A percentile compares a stretch with the other conserved stretches of the same genome.
phyloP scores from a whole-genome alignment of 2,329 filamentous ascomycete species.

The Alternaria arbusti region DNA sequence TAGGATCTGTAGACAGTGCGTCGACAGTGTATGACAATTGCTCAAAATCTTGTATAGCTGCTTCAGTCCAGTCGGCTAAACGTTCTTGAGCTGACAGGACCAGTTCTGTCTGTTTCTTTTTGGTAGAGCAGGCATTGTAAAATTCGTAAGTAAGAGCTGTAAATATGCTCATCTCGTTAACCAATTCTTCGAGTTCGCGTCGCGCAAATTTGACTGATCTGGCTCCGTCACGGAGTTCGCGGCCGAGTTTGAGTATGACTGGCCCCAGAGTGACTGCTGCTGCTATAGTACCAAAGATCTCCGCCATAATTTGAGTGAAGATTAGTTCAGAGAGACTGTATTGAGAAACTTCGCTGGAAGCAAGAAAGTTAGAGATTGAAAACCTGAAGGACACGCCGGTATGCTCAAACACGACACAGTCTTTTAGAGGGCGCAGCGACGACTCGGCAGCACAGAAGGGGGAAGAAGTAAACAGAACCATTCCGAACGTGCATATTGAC shows the following conservation, averaged over 20 bases:
- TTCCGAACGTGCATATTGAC: neutral
- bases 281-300: neutral
- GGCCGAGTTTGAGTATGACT: neutral
- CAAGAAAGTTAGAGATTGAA: neutral
- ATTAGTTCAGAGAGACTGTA: too few species aligned
- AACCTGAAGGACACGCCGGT: neutral
- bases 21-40: neutral
- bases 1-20: neutral
- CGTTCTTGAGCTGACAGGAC: neutral
- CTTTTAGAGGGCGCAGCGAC: neutral
- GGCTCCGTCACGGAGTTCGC: neutral
- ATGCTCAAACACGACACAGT: neutral
- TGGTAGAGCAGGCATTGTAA: neutral
- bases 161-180: constrained; percentile 8
- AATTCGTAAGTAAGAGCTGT: neutral
- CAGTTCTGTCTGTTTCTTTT: neutral
- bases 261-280: neutral
- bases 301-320: neutral
- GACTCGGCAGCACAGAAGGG: neutral
- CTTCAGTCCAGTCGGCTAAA: neutral
- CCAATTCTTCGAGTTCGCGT: constrained; percentile 3
- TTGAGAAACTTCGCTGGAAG: neutral
- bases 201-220: constrained; percentile 6
- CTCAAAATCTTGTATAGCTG: neutral
- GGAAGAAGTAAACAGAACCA: neutral